Evolutionary conservation across 805 yeast genomes (phyloP), one percentile per base, ranked within the genome.

Genomic region (Komagataella populi): DNA sequence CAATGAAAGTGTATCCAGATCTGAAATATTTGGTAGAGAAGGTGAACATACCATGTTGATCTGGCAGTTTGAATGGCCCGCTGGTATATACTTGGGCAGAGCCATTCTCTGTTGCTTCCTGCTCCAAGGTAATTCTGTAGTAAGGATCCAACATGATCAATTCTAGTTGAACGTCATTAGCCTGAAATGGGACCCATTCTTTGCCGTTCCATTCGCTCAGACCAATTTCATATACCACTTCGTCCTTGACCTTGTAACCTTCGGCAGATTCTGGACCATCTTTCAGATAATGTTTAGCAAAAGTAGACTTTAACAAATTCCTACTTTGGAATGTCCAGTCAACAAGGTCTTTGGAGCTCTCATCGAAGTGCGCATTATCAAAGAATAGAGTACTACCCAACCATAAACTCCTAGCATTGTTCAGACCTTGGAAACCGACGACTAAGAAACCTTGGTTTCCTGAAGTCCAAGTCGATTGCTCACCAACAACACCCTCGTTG

Each of bases 1-100:
- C 72, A 50, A 91, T 63, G 65, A 73, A 89, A 22, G 86, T 73
- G 59, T 74, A 73, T 5, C 98, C 98, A 12, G 78, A 71, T 62
- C 96, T 81, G 64, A 77, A 77, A 71, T 90, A 90, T 59, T 85
- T 84, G 48, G 85, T 73, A 55, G 75, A 74, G 64, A 87, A 89
- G 2, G 96, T 86, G 70, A 89, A 93, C 77, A 93, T 85, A 52
- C 99, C 99, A 67, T 93, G 96, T 61, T 89, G 96, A 66, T 91
- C 97, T 20, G 99, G 99, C 44, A 88, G 68, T 48, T 74, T 75
- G 67, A 93, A 88, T 50, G 70, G 67, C 6, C 46, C 68, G 17
- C 77, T 71, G 18, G 67, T 68, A 60, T 78, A 82, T 17, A 70
- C 63, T 60, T 80, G 83, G n/a, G 74, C 66, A 4, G 70, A 65